These are phyloP conservation scores for Anthracocystis setariae DNA, from an alignment of 1,284 basidiomycete species.

Conservation along the genomic window DNA sequence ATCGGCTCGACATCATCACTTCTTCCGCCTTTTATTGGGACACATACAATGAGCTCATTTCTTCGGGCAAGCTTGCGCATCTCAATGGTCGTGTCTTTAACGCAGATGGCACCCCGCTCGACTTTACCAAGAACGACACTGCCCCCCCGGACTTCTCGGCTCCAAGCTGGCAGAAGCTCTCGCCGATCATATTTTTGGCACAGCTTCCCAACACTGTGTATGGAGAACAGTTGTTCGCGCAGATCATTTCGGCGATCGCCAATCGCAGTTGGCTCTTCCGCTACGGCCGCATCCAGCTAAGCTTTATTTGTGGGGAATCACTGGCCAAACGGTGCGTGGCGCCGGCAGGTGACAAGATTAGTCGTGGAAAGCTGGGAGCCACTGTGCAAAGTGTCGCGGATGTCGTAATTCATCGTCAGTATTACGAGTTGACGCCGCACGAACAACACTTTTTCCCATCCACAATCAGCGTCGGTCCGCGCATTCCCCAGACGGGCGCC, in stretches of 20 bases:
- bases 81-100: slow-evolving; percentile 36
- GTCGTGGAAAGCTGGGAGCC: slow-evolving; percentile 54
- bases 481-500: slow-evolving; percentile 35
- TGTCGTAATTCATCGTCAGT: slow-evolving; percentile 26
- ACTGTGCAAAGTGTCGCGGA: slow-evolving; percentile 52
- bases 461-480: slow-evolving; percentile 52
- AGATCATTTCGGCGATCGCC: slow-evolving; percentile 58
- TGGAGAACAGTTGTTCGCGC: slow-evolving; percentile 64
- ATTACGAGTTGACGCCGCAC: slow-evolving; percentile 48
- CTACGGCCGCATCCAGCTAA: slow-evolving; percentile 55
- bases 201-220: slow-evolving; percentile 66
- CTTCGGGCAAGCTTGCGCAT: slow-evolving; percentile 48
- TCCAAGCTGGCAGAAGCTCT: slow-evolving; percentile 41
- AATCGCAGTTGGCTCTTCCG: slow-evolving; percentile 61
- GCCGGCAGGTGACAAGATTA: slow-evolving; percentile 33
- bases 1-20: slow-evolving; percentile 41
- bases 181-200: slow-evolving; percentile 58
- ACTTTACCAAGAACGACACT: slow-evolving; percentile 28
- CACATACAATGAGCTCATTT: slow-evolving; percentile 48
- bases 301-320: slow-evolving; percentile 59
- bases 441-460: slow-evolving; percentile 55
- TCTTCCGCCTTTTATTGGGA: slow-evolving; percentile 52
- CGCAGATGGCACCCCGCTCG: slow-evolving; percentile 18
- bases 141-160: slow-evolving; percentile 20
- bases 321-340: slow-evolving; percentile 55